phyloP scores from a whole-genome alignment of 768 basidiomycete genomes.

The Serpula lacrymans region DNA sequence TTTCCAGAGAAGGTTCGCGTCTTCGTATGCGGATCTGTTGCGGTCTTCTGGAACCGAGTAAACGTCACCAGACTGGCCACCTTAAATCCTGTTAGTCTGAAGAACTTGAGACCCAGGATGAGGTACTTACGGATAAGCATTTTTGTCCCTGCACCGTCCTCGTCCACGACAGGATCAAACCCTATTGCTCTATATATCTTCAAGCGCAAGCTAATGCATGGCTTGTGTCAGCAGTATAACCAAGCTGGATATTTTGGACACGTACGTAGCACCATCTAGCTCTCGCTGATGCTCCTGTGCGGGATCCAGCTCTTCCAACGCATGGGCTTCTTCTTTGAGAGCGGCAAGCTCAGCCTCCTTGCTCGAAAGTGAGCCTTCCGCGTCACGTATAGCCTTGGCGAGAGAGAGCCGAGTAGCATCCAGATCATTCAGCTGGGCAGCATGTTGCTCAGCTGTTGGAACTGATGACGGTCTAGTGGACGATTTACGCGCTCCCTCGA shows the following conservation, averaged over 20 bases:
- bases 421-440: slow-evolving; percentile 57
- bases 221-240: too few relatives aligned
- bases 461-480: slow-evolving; percentile 67
- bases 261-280: slow-evolving; percentile 67
- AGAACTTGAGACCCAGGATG: neutral
- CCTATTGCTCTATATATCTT: slow-evolving; percentile 70
- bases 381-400: slow-evolving; percentile 72
- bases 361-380: slow-evolving; percentile 59
- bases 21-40: slow-evolving; percentile 24
- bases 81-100: slow-evolving; percentile 31
- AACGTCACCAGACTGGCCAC: slow-evolving; percentile 39
- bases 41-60: slow-evolving; percentile 29
- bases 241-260: neutral
- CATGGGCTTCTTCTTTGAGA: slow-evolving; percentile 60
- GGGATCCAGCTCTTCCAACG: slow-evolving; percentile 67
- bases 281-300: slow-evolving; percentile 68
- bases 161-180: slow-evolving; percentile 61
- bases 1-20: slow-evolving; percentile 32
- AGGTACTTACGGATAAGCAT: slow-evolving; percentile 64
- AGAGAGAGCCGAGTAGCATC: slow-evolving; percentile 62
- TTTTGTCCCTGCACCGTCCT: slow-evolving; percentile 47
- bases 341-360: slow-evolving; percentile 69
- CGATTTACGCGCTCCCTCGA: slow-evolving; percentile 70
- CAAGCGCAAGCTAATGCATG: slow-evolving; percentile 61
- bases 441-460: slow-evolving; percentile 64